Evolutionary conservation across 257 asterid species (phyloP).

Genomic region (Dorcoceras hygrometricum): DNA sequence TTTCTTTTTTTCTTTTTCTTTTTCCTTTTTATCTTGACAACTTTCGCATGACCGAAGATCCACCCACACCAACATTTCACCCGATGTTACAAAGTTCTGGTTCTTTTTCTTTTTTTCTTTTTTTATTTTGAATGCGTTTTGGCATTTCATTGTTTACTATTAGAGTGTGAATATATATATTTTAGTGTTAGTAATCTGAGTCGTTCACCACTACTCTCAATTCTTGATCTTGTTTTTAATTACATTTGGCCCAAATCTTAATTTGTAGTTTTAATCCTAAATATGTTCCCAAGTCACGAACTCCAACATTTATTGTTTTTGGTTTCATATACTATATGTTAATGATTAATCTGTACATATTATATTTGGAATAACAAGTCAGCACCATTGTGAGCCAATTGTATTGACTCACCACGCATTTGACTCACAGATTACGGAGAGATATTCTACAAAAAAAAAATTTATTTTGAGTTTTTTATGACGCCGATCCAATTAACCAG

Average conservation of each 20-base stretch:
- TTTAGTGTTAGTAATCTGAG: background rate
- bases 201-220: background rate
- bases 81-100: no score
- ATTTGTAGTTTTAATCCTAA: background rate
- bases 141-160: no score
- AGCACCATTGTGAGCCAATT: slow-evolving; percentile 23
- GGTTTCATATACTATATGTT: slow-evolving; percentile 20
- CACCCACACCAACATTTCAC: no score
- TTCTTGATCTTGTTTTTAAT: no score
- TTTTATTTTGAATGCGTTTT: no score
- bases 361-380: slow-evolving; percentile 22
- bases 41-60: no score
- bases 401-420: slow-evolving; percentile 10
- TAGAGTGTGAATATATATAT: no score
- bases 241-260: background rate
- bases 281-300: background rate
- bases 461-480: background rate
- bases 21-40: no score
- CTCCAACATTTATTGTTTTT: background rate
- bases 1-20: no score
- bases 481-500: background rate
- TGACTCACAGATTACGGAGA: background rate
- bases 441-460: no score
- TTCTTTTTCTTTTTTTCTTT: no score
- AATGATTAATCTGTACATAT: slow-evolving; percentile 2